A percentile compares a stretch with the other conserved stretches of the same genome.
Evolutionary conservation across 2,329 filamentous ascomycete genomes (phyloP).

Genomic region (Albophoma yamanashiensis): DNA sequence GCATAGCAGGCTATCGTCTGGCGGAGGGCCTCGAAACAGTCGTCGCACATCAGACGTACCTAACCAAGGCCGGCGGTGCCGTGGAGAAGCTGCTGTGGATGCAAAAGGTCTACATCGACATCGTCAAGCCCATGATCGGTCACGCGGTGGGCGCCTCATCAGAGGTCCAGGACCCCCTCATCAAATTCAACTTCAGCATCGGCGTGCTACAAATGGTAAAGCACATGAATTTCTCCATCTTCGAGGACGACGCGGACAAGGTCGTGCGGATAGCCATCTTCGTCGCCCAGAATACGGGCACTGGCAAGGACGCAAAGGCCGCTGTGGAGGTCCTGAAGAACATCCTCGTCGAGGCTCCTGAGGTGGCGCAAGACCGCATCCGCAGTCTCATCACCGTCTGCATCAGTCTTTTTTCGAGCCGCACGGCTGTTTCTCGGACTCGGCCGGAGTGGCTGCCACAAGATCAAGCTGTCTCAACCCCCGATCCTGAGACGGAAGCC

Average conservation of each 20-base stretch:
- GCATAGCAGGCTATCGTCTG: constrained; percentile 25
- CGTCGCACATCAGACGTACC: constrained; percentile 25
- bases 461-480: constrained; percentile 8
- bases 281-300: constrained; percentile 29
- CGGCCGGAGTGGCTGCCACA: constrained; percentile 19
- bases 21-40: constrained; percentile 31
- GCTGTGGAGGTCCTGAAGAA: constrained; percentile 37
- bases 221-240: constrained; percentile 38
- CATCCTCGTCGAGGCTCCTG: constrained; percentile 34
- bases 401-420: constrained; percentile 25
- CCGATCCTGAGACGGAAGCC: constrained; percentile 12
- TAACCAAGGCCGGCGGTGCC: constrained; percentile 30
- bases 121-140: constrained; percentile 33
- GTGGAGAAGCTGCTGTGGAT: constrained; percentile 33
- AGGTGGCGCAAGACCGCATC: constrained; percentile 35
- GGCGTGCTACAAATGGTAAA: constrained; percentile 37
- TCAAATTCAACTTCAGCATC: constrained; percentile 31
- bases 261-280: constrained; percentile 40
- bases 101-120: constrained; percentile 37
- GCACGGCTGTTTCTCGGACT: constrained; percentile 12
- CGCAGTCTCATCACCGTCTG: constrained; percentile 36
- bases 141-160: constrained; percentile 24
- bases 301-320: constrained; percentile 32
- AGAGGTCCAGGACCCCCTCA: constrained; percentile 14
- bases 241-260: constrained; percentile 36